Conservation (phyloP, 768 basidiomycete genomes). For the Holtermanniella nyarrowii region DNA sequence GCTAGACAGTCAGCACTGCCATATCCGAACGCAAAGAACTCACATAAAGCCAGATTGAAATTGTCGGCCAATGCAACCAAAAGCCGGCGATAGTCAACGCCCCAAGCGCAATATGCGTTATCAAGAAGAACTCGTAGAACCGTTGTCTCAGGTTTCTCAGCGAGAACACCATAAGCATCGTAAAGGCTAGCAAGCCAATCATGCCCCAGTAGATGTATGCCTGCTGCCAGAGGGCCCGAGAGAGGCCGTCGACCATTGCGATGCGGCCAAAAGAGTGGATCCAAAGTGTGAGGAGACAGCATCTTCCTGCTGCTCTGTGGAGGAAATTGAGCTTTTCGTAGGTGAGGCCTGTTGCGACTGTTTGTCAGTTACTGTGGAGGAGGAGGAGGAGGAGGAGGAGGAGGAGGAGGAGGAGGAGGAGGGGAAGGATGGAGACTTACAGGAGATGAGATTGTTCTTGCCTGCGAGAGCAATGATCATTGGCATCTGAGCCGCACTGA, state of each 20-base stretch:
- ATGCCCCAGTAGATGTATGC: slow-evolving; percentile 23
- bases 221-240: slow-evolving; percentile 8
- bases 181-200: slow-evolving; percentile 24
- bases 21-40: slow-evolving; percentile 2
- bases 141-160: slow-evolving; percentile 23
- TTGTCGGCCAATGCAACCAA: slow-evolving; percentile 25
- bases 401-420: no score
- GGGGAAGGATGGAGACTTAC: slow-evolving; percentile 31
- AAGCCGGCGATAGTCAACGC: slow-evolving; percentile 22
- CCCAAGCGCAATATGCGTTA: slow-evolving; percentile 34
- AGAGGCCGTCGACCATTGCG: slow-evolving; percentile 13
- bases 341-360: slow-evolving; percentile 49
- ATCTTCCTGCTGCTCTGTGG: slow-evolving; percentile 33
- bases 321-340: slow-evolving; percentile 48
- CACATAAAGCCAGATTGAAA: slow-evolving; percentile 25
- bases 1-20: slow-evolving; percentile 8
- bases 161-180: slow-evolving; percentile 25
- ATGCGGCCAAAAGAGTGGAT: slow-evolving; percentile 27
- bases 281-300: slow-evolving; percentile 28
- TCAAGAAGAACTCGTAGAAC: slow-evolving; percentile 39
- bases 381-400: neutral
- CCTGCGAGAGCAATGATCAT: slow-evolving; percentile 53
- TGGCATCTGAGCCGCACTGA: slow-evolving; percentile 45
- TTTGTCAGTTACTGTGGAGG: neutral
- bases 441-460: slow-evolving; percentile 54